Evolutionary conservation across 2,329 filamentous ascomycete genomes (phyloP), one percentile per base, ranked within the genome.

Genomic region (Cyphellophora attinorum): DNA sequence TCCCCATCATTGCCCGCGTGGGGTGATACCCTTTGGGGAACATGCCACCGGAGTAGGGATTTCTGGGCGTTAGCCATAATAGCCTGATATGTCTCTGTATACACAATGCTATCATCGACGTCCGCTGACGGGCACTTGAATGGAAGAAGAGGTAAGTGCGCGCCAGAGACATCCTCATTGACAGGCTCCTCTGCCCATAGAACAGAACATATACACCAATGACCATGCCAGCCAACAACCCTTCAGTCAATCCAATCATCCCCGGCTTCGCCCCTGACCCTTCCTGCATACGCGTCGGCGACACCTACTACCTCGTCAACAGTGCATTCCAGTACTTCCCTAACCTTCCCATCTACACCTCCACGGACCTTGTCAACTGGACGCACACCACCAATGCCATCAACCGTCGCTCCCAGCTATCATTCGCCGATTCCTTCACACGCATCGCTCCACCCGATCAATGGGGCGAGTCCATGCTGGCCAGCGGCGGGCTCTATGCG

Each of bases 271-370:
- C 78, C 37, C 72, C 74, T 5, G 75, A 79, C 42, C 74, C 75
- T 0, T 75, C 72, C 1, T 62, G 73, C 25, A 43, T 71, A 8
- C 57, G 68, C 3, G 64, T 71, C 13, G 57, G 56, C 5, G 45
- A 59, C 27, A 65, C 70, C 45, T 79, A 69, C 49, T 79, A 71
- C 51, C 62, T 79, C 17, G 69, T 68, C 23, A 78, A 72, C 3
- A 78, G 74, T 0, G 73, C 71, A 0, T 79, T 79, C 38, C 74
- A 79, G 50, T 74, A 66, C 51, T 77, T 74, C 40, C 74, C 74
- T 0, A 72, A 72, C 3, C 67, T 68, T n/a, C 69, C 72, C 11
- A 72, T 79, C 37, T 76, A 78, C 46, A 64, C 72, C 16, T 74
- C 68, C 13, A 67, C 55, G 6, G 62, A 67, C 41, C 47, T 66